Percentiles rank a stretch among this genome's conserved stretches.
Evolutionary conservation across 2,329 filamentous ascomycete species (phyloP).

Genomic region (Didymella lethalis): DNA sequence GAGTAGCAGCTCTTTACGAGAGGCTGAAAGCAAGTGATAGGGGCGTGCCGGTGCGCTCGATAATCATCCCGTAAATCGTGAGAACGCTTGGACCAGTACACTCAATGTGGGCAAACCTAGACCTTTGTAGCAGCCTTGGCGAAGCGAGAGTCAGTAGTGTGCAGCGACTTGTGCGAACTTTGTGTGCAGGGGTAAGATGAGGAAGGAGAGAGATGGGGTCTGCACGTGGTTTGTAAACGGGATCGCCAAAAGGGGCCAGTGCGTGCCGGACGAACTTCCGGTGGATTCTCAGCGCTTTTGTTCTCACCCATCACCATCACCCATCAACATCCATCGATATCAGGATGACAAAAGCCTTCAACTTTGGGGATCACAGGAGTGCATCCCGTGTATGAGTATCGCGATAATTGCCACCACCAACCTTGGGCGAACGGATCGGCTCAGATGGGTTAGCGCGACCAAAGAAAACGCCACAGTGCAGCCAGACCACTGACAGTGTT

Average conservation of each 20-base stretch:
- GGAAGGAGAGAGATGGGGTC: not conserved
- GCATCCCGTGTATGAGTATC: not conserved
- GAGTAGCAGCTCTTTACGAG: constrained; percentile 2
- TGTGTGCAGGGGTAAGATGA: constrained; percentile 2
- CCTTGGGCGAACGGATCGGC: constrained; percentile 4
- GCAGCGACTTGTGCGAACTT: not conserved
- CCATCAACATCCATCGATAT: not conserved
- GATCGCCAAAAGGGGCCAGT: constrained; percentile 1
- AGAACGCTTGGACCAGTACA: not conserved
- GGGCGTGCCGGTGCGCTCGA: constrained; percentile 7
- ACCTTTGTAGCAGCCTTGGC: constrained; percentile 4
- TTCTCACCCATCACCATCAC: not conserved
- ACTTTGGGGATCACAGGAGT: not conserved
- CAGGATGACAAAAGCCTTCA: not conserved
- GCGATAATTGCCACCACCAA: not conserved
- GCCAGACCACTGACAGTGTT: constrained; percentile 5
- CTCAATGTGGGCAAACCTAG: not conserved
- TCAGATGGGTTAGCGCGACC: not conserved
- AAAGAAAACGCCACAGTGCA: constrained; percentile 12
- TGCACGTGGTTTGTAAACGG: constrained; percentile 1
- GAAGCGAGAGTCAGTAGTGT: not conserved
- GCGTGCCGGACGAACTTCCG: not conserved
- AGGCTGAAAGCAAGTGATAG: constrained; percentile 5
- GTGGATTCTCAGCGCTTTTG: not conserved
- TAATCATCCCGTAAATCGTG: not conserved